These are phyloP conservation scores for Apophysomyces elegans DNA, from an alignment of 371 early-diverging fungal species.

Conservation along the genomic window DNA sequence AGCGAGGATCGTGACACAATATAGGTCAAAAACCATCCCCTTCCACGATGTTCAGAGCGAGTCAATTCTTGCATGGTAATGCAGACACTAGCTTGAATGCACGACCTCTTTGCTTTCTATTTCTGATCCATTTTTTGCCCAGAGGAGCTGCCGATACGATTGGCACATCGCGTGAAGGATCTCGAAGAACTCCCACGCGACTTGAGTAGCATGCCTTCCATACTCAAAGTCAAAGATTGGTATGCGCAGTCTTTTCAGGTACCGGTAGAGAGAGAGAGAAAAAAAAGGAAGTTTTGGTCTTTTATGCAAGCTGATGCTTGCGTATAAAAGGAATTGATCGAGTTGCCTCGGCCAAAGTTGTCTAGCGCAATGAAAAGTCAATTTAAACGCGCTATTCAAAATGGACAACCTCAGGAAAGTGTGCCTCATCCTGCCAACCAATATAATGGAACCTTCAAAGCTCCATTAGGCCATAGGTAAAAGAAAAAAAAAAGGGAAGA, in stretches of 20 bases:
- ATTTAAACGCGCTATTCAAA: constrained; percentile 19
- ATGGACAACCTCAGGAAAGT: constrained; percentile 26
- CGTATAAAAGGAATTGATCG: constrained; percentile 61
- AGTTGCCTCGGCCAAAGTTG: constrained; percentile 68
- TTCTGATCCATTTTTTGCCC: not conserved
- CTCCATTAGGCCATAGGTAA: constrained; percentile 42
- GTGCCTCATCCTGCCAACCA: constrained; percentile 60
- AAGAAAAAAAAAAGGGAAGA: no score
- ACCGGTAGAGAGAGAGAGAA: not conserved
- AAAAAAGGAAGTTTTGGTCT: not conserved
- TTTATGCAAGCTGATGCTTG: no score
- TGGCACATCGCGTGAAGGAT: constrained; percentile 96
- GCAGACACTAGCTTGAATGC: not conserved
- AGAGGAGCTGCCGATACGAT: constrained; percentile 93
- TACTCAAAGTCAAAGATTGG: constrained; percentile 91
- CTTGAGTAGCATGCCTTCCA: constrained; percentile 89
- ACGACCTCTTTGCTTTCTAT: not conserved
- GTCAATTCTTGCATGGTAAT: constrained; percentile 81
- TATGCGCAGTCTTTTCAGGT: constrained; percentile 84
- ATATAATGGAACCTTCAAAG: not conserved
- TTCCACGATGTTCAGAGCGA: constrained; percentile 81
- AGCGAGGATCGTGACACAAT: not conserved
- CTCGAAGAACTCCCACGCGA: constrained; percentile 88
- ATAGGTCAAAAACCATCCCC: constrained; percentile 78
- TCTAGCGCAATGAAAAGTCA: constrained; percentile 35